Conservation (phyloP, 495 filamentous ascomycete genomes). For the Xylaria curta region DNA sequence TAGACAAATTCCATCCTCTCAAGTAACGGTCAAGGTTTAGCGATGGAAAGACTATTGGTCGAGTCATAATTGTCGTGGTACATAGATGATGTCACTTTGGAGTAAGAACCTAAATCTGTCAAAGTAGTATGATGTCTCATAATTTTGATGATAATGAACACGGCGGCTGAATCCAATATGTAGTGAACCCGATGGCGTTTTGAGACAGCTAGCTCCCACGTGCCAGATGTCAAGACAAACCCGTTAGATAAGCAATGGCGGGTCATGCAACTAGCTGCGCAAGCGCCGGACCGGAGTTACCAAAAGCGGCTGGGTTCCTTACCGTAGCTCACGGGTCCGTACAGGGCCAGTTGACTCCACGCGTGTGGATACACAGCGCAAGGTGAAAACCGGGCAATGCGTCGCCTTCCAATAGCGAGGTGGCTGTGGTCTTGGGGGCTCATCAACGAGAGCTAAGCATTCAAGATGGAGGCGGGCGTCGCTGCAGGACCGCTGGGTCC, state of each 20-base stretch:
- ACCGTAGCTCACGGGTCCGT: background rate
- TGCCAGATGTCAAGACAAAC: slow-evolving; percentile 1
- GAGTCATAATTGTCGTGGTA: background rate
- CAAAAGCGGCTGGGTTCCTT: background rate
- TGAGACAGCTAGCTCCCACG: background rate
- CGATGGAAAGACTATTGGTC: background rate
- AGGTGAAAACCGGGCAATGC: background rate
- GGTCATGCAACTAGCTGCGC: background rate
- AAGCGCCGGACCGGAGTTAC: background rate
- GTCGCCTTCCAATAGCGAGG: background rate
- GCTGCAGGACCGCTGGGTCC: slow-evolving; percentile 46
- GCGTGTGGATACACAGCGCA: background rate
- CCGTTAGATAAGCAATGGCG: background rate
- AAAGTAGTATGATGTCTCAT: background rate
- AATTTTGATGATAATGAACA: background rate
- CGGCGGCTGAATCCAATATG: background rate
- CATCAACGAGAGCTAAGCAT: background rate
- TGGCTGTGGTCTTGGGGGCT: background rate
- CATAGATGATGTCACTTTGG: background rate
- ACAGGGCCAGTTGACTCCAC: background rate
- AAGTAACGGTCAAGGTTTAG: background rate
- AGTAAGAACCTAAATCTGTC: background rate
- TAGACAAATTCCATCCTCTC: background rate
- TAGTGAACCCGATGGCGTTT: background rate
- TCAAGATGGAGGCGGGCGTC: slow-evolving; percentile 14